Evolutionary conservation across 179 eudicot species (phyloP).

Genomic region (Sideroxylon spinosum): DNA sequence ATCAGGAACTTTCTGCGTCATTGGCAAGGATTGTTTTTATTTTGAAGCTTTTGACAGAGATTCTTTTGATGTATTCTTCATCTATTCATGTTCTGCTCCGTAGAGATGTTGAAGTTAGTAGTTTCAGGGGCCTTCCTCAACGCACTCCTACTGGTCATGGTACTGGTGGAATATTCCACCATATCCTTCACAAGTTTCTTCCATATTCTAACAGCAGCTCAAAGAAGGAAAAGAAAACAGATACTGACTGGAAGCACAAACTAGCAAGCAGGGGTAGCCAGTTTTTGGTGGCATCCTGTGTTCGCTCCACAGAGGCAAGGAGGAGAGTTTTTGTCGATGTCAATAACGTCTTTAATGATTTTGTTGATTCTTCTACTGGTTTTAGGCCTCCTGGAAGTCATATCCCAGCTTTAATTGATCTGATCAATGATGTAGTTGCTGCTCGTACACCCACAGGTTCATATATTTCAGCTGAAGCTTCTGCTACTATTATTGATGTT

Average conservation of each 20-base stretch:
- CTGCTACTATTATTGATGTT: constrained; percentile 87
- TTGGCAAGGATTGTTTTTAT: constrained; percentile 81
- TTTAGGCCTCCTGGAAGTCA: constrained; percentile 59
- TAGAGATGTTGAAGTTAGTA: constrained; percentile 72
- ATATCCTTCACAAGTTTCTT: constrained; percentile 77
- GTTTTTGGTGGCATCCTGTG: constrained; percentile 91
- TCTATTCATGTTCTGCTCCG: constrained; percentile 78
- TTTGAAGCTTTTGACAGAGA: constrained; percentile 84
- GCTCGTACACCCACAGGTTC: constrained; percentile 91
- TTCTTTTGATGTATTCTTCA: constrained; percentile 77
- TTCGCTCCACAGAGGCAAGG: constrained; percentile 93
- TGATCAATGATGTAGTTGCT: constrained; percentile 71
- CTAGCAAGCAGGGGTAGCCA: constrained; percentile 72
- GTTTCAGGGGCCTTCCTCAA: constrained; percentile 45
- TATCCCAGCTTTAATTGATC: constrained; percentile 64
- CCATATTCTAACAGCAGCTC: constrained; percentile 57
- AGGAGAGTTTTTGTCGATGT: constrained; percentile 73
- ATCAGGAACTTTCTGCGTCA: constrained; percentile 67
- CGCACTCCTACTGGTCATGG: constrained; percentile 35
- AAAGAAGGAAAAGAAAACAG: constrained; percentile 72
- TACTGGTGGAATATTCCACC: constrained; percentile 71
- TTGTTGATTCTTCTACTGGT: constrained; percentile 56
- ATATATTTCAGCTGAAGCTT: constrained; percentile 75
- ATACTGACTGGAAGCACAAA: constrained; percentile 94
- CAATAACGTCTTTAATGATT: constrained; percentile 53